phyloP scores from a whole-genome alignment of 1,284 basidiomycete species.

The Trichosporon ovoides region DNA sequence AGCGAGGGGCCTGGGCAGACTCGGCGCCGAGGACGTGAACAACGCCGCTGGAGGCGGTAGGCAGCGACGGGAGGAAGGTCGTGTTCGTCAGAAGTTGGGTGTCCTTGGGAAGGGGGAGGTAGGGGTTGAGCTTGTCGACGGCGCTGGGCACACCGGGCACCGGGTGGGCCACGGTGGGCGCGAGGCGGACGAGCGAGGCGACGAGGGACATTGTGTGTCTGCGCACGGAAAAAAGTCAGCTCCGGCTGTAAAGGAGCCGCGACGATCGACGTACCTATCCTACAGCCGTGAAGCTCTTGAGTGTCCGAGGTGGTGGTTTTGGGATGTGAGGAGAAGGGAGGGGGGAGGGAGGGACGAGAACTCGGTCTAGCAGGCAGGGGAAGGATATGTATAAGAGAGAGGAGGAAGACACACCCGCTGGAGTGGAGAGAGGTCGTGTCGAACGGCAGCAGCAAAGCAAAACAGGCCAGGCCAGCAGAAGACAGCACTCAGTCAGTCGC shows the following conservation, averaged over 20 bases:
- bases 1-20: slow-evolving; percentile 28
- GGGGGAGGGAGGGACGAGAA: neutral
- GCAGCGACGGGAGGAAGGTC: slow-evolving; percentile 40
- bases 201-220: slow-evolving; percentile 30
- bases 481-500: too few relatives aligned
- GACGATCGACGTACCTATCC: neutral
- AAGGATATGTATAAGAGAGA: neutral
- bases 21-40: slow-evolving; percentile 39
- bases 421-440: neutral
- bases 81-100: slow-evolving; percentile 39
- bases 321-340: neutral
- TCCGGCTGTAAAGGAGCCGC: neutral
- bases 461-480: too few relatives aligned
- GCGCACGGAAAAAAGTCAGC: slow-evolving; percentile 2
- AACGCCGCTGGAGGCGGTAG: slow-evolving; percentile 27
- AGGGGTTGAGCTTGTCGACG: slow-evolving; percentile 39
- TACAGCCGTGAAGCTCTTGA: slow-evolving; percentile 3
- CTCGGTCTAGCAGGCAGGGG: neutral
- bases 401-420: neutral
- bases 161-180: slow-evolving; percentile 41
- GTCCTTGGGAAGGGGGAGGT: slow-evolving; percentile 39
- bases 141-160: slow-evolving; percentile 25
- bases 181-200: slow-evolving; percentile 35
- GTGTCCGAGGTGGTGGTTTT: neutral
- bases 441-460: neutral